Evolutionary conservation across 2,329 filamentous ascomycete species (phyloP).

Genomic region (Albophoma yamanashiensis): DNA sequence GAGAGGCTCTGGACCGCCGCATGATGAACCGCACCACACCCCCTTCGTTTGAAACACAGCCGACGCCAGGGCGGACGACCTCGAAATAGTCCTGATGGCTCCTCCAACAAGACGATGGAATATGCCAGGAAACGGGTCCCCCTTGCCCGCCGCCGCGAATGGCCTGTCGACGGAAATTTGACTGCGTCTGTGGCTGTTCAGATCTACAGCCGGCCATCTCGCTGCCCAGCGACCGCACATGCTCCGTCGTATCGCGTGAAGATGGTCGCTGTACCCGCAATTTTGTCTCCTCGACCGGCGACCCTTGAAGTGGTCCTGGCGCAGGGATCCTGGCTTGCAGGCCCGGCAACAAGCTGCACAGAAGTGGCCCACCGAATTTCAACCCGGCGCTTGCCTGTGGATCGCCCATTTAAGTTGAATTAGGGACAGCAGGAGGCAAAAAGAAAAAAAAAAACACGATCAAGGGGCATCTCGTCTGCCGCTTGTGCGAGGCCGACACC

Average conservation of each 20-base stretch:
- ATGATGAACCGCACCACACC: neutral
- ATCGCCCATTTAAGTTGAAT: conserved; percentile 4
- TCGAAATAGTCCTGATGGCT: neutral
- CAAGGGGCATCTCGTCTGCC: neutral
- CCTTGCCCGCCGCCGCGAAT: neutral
- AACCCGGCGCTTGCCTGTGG: conserved; percentile 4
- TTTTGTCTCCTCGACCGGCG: neutral
- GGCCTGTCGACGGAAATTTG: neutral
- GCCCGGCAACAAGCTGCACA: conserved; percentile 4
- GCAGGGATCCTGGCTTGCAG: conserved; percentile 1
- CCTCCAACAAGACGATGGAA: neutral
- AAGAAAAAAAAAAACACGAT: neutral
- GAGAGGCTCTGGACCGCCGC: neutral
- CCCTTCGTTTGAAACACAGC: neutral
- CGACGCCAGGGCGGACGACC: neutral
- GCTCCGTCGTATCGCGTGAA: neutral
- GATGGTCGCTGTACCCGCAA: neutral
- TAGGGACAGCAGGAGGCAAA: neutral
- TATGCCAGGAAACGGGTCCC: neutral
- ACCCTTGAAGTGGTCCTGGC: neutral
- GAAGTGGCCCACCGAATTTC: conserved; percentile 4
- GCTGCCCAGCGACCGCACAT: neutral
- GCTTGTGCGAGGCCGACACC: neutral
- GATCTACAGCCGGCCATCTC: neutral
- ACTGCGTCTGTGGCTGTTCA: neutral